phyloP scores from a whole-genome alignment of 169 alveolate species.

The Perkinsus olseni region DNA sequence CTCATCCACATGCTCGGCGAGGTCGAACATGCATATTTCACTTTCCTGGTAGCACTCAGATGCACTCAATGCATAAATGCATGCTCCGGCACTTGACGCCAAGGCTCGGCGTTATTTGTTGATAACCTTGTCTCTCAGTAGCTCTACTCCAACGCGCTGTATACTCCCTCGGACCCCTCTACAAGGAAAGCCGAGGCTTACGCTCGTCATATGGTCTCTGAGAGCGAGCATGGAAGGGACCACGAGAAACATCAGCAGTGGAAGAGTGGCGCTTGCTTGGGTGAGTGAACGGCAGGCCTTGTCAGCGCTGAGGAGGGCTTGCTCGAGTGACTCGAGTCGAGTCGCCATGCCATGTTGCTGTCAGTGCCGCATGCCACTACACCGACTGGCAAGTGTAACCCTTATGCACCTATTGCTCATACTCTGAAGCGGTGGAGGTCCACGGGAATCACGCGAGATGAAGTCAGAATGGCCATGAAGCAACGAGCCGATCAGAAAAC shows the following conservation, averaged over 20 bases:
- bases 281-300: too few species aligned
- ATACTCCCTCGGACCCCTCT: background rate
- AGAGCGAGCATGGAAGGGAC: background rate
- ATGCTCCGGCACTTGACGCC: too few species aligned
- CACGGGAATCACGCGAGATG: background rate
- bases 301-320: too few species aligned
- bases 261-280: background rate
- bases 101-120: background rate
- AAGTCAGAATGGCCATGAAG: background rate
- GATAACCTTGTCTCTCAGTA: background rate
- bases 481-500: background rate
- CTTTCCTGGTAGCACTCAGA: background rate
- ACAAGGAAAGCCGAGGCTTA: background rate
- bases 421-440: background rate
- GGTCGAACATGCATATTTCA: background rate
- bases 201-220: background rate
- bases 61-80: too few species aligned
- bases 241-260: background rate
- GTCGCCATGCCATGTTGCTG: too few species aligned
- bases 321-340: too few species aligned
- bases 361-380: too few species aligned
- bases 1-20: background rate
- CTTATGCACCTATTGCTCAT: background rate
- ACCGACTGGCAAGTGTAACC: background rate
- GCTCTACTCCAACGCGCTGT: background rate